Evolutionary conservation across 371 early-diverging fungal species (phyloP).

Genomic region (Mucor velutinosus): DNA sequence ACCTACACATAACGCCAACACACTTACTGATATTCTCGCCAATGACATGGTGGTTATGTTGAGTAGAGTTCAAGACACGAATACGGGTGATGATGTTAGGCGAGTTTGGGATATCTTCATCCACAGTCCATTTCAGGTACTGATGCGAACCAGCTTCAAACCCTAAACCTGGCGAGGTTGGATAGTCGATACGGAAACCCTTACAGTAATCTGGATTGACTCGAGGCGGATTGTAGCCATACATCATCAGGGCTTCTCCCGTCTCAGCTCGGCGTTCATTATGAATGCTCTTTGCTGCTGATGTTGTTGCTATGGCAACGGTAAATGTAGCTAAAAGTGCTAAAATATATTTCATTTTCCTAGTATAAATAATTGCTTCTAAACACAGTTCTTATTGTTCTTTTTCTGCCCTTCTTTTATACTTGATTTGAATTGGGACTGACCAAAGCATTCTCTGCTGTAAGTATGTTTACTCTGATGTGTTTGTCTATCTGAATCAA

Average conservation of each 20-base stretch:
- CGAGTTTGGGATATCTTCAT: slow-evolving; percentile 16
- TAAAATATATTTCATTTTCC: neutral
- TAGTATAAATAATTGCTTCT: neutral
- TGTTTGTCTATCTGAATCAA: neutral
- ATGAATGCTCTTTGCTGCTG: neutral
- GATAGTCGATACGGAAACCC: slow-evolving; percentile 37
- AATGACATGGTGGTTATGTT: slow-evolving; percentile 35
- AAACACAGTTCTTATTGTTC: neutral
- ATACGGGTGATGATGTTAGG: slow-evolving; percentile 41
- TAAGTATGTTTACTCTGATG: neutral
- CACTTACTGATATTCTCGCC: slow-evolving; percentile 40
- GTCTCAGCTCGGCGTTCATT: slow-evolving; percentile 28
- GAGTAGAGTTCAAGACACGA: slow-evolving; percentile 35
- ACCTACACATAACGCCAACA: neutral
- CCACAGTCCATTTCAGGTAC: slow-evolving; percentile 31
- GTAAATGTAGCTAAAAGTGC: neutral
- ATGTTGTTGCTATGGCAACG: neutral
- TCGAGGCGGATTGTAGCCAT: slow-evolving; percentile 53
- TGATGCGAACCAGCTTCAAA: slow-evolving; percentile 26
- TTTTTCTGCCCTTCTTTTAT: neutral
- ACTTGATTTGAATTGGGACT: slow-evolving; percentile 4
- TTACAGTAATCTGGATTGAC: slow-evolving; percentile 49
- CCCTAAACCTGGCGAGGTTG: slow-evolving; percentile 27
- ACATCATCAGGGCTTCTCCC: slow-evolving; percentile 43
- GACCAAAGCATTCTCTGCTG: neutral